phyloP scores from a whole-genome alignment of 192 early-diverging fungal genomes.

The Dissophora globulifera region DNA sequence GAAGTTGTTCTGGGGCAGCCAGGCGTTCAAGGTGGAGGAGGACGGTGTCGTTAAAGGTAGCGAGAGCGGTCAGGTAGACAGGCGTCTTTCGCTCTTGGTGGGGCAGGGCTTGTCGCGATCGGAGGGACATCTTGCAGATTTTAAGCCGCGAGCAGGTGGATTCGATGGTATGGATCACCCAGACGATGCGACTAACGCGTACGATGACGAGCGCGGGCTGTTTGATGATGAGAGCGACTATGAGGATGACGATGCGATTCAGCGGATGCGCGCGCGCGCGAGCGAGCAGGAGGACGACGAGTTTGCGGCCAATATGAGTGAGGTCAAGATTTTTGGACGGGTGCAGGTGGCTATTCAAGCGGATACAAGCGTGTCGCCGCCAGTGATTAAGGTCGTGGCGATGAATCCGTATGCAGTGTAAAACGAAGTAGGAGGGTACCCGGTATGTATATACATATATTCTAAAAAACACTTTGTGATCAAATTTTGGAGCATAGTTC shows the following conservation, averaged over 20 bases:
- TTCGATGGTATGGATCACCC: slow-evolving; percentile 45
- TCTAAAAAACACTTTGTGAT: too few species aligned
- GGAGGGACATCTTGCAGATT: neutral
- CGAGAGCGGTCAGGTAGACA: slow-evolving; percentile 29
- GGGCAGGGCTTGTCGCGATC: neutral
- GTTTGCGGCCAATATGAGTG: slow-evolving; percentile 32
- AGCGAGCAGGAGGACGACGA: slow-evolving; percentile 37
- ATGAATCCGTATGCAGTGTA: slow-evolving; percentile 58
- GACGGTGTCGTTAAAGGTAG: slow-evolving; percentile 5
- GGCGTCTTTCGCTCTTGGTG: slow-evolving; percentile 10
- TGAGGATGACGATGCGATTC: slow-evolving; percentile 48
- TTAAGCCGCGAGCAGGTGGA: slow-evolving; percentile 12
- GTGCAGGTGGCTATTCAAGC: slow-evolving; percentile 60
- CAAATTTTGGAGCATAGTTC: too few species aligned
- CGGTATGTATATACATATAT: too few species aligned
- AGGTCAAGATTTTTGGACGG: slow-evolving; percentile 58
- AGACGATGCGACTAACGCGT: slow-evolving; percentile 51
- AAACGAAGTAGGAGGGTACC: too few species aligned
- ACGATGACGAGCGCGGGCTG: slow-evolving; percentile 62
- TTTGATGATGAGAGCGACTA: slow-evolving; percentile 62
- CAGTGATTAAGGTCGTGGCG: slow-evolving; percentile 65
- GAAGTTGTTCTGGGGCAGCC: slow-evolving; percentile 62
- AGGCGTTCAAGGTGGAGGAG: slow-evolving; percentile 49
- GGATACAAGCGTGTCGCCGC: slow-evolving; percentile 63
- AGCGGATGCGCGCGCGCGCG: slow-evolving; percentile 5